phyloP scores from a whole-genome alignment of 2,329 filamentous ascomycete genomes.

The Zymoseptoria tritici region DNA sequence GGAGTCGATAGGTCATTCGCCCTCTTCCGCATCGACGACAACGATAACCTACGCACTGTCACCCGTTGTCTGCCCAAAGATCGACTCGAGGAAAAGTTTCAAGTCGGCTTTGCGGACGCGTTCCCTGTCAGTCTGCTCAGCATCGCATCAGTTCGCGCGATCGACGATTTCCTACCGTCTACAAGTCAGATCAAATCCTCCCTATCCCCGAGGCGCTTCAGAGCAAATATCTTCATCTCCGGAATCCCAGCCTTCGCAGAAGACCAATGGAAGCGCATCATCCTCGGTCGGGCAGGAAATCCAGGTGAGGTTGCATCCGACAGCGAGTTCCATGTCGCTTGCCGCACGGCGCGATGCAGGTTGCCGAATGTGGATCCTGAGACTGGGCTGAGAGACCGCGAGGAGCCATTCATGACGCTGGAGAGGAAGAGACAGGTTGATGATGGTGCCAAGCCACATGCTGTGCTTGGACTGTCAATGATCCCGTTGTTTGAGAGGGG shows the following conservation, averaged over 20 bases:
- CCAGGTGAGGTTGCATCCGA: background rate
- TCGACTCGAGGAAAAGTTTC: constrained; percentile 54
- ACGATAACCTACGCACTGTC: constrained; percentile 49
- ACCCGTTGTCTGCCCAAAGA: constrained; percentile 53
- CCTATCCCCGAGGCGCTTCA: constrained; percentile 58
- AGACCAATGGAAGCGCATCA: constrained; percentile 59
- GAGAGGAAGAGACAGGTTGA: constrained; percentile 24
- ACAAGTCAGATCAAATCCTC: constrained; percentile 39
- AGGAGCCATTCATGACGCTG: constrained; percentile 27
- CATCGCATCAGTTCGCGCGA: constrained; percentile 54
- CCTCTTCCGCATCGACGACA: constrained; percentile 58
- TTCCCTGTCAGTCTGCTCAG: constrained; percentile 65
- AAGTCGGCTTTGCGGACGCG: constrained; percentile 62
- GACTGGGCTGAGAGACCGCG: constrained; percentile 41
- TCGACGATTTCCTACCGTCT: constrained; percentile 51
- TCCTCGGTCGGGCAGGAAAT: constrained; percentile 36
- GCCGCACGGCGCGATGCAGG: constrained; percentile 62
- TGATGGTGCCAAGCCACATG: constrained; percentile 25
- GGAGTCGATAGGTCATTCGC: constrained; percentile 59
- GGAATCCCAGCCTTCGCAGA: constrained; percentile 60
- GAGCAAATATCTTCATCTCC: constrained; percentile 64
- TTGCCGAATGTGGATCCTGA: constrained; percentile 62
- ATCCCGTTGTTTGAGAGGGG: constrained; percentile 26
- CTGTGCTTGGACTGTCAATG: constrained; percentile 29
- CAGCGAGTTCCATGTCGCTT: constrained; percentile 45